Base-by-base conservation (phyloP, 129 eudicot species). In the Helianthus tuberosus region DNA sequence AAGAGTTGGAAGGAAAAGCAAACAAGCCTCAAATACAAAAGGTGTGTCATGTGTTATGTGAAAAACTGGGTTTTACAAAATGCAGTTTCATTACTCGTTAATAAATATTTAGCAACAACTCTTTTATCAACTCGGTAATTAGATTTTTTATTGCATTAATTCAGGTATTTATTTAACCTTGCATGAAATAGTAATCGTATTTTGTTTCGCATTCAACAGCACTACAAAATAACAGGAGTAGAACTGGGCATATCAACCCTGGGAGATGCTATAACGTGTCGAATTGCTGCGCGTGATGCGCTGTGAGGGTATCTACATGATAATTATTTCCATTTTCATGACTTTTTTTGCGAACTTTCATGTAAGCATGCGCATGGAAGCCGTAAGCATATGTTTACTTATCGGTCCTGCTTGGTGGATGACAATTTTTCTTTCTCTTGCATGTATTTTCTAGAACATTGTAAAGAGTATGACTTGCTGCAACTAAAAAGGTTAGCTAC, bases 271-370 rank as follows among this genome's bases (percentile, higher is more conserved):
- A 90, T 90, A 80, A 82, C 86, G 38, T 90, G 97, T 85, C 80
- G 98, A 64, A 86, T 93, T 83, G 97, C 98, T 83, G 88, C 96
- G 23, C 91, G 98, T 23, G 98, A 90, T 76, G 88, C 97, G 23
- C 75, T 89, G 78, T 93, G 78, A 92, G 71, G 78, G 50, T 39
- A 54, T 66, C 17, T 20, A 41, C 35, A 25, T 32, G 46, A 67
- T 49, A 69, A 1, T 39, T 43, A 10, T 60, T 59, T 11, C 61
- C 16, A 17, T 38, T 49, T 69, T 20, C 20, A 59, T 48, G 16
- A 60, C 27, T 27, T 23, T 53, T 7, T 11, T 6, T 60, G 11
- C 7, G 17, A 81, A 13, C 27, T 64, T 55, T 16, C 63, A 9
- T 9, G 17, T 46, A 27, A 32, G 3, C 54, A 66, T 52, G 58